phyloP scores from a whole-genome alignment of 345 rosid genomes.

The Citrus glauca region DNA sequence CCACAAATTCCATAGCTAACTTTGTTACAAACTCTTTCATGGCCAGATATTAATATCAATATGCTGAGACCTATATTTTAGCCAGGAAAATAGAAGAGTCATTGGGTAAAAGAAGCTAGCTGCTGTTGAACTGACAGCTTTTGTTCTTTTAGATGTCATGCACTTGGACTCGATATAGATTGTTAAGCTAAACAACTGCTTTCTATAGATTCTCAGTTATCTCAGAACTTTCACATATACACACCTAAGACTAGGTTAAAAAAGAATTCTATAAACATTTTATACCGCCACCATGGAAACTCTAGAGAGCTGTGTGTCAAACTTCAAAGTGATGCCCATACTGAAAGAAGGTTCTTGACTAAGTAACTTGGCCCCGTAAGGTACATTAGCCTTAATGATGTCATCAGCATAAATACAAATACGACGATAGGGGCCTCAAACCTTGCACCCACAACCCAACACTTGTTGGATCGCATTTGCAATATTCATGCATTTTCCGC shows the following conservation, averaged over 20 bases:
- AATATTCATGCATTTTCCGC: not conserved
- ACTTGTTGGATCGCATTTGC: slow-evolving; percentile 51
- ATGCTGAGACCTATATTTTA: no score
- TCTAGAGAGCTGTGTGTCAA: slow-evolving; percentile 46
- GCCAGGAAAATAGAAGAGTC: not conserved
- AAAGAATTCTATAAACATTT: not conserved
- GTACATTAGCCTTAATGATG: slow-evolving; percentile 8
- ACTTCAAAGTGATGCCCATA: slow-evolving; percentile 74
- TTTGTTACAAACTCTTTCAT: no score
- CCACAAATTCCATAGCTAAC: not conserved
- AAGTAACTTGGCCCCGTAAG: slow-evolving; percentile 77
- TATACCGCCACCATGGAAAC: not conserved
- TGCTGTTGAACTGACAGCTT: not conserved
- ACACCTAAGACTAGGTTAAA: not conserved
- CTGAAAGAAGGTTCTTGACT: slow-evolving; percentile 82
- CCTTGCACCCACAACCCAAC: slow-evolving; percentile 52
- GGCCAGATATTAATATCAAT: not conserved
- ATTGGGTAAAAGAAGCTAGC: not conserved
- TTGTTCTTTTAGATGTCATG: not conserved
- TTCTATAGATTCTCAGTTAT: not conserved
- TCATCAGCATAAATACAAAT: slow-evolving; percentile 56
- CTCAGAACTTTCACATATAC: not conserved
- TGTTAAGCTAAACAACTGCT: not conserved
- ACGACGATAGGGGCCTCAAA: slow-evolving; percentile 79
- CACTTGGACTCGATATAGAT: no score